Conservation (phyloP, 2,329 filamentous ascomycete species). For the Elsinoe batatas region DNA sequence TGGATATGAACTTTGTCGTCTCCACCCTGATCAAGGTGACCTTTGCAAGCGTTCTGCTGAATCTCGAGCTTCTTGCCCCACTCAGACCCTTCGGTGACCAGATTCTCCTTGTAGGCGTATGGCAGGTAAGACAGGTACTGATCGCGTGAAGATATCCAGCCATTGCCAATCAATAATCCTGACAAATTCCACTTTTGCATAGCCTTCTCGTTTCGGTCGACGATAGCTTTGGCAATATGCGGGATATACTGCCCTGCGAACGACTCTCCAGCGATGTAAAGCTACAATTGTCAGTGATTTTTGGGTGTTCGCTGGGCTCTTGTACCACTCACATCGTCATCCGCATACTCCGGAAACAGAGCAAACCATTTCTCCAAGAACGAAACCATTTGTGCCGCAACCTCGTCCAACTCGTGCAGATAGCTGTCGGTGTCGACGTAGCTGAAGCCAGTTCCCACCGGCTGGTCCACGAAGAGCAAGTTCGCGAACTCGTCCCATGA, state of each 20-base stretch:
- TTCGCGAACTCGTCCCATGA: slow-evolving; percentile 99
- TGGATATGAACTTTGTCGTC: slow-evolving; percentile 55
- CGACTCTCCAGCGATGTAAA: slow-evolving; percentile 92
- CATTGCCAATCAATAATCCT: slow-evolving; percentile 89
- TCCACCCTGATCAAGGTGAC: slow-evolving; percentile 48
- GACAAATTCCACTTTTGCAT: slow-evolving; percentile 62
- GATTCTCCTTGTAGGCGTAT: slow-evolving; percentile 65
- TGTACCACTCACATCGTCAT: slow-evolving; percentile 66
- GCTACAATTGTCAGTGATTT: slow-evolving; percentile 40
- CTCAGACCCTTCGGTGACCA: slow-evolving; percentile 60
- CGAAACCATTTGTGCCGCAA: slow-evolving; percentile 77
- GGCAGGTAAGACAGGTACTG: slow-evolving; percentile 84
- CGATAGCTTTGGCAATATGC: slow-evolving; percentile 85
- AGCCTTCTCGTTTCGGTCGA: slow-evolving; percentile 65
- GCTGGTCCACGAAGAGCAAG: slow-evolving; percentile 91
- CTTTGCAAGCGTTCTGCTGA: slow-evolving; percentile 58
- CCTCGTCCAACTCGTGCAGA: slow-evolving; percentile 72
- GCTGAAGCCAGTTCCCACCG: slow-evolving; percentile 92
- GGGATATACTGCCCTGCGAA: slow-evolving; percentile 94
- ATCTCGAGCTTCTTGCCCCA: slow-evolving; percentile 56
- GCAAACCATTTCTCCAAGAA: slow-evolving; percentile 90
- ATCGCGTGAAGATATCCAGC: slow-evolving; percentile 85
- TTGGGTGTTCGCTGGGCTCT: not conserved
- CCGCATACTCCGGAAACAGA: slow-evolving; percentile 82
- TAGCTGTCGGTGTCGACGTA: slow-evolving; percentile 87